Base-by-base conservation (phyloP, 345 rosid species). In the Balakata baccata region DNA sequence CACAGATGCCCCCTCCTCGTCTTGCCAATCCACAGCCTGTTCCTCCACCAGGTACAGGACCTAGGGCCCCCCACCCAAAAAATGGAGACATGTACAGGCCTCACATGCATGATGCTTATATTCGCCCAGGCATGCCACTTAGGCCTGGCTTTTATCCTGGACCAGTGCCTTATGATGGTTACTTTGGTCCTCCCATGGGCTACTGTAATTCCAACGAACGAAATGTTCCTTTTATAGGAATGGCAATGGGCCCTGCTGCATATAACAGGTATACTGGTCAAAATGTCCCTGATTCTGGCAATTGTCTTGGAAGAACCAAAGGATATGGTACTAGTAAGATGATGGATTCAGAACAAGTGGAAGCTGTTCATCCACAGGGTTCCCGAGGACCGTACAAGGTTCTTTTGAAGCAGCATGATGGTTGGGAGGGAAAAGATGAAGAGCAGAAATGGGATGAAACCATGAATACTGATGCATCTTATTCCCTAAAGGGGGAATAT, bases 61-160 rank as follows among this genome's bases (percentile, higher is more conserved):
- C 92, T 47, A 87, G 97, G 81, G 91, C 92, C 45, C 90, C 85
- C 79, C 98, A 79, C 66, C 78, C 89, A 38, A 84, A 82, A 63
- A 85, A 82, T 84, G 95, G 89, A 78, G 89, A 88, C 58, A 84
- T 92, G 90, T 89, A 80, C 75, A 86, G 97, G 82, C 89, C 97
- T 53, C 96, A 86, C 10, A 82, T 93, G 86, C 90, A 86, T 11
- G 98, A 93, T 73, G 84, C 91, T 82, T 90, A 78, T 73, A 83
- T 86, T 59, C 89, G 82, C 51, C 96, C 95, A 62, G 87, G 89
- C 81, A 90, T 93, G 96, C 94, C 92, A 66, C 73, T 87, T 73
- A 86, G 97, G 81, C 99, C 98, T 75, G 91, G 95, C 13, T 93
- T 87, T 88, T 91, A 84, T 84, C 84, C 89, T 73, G 91, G 90